Evolutionary conservation across 345 rosid genomes (phyloP).

Genomic region (Populus tremula): DNA sequence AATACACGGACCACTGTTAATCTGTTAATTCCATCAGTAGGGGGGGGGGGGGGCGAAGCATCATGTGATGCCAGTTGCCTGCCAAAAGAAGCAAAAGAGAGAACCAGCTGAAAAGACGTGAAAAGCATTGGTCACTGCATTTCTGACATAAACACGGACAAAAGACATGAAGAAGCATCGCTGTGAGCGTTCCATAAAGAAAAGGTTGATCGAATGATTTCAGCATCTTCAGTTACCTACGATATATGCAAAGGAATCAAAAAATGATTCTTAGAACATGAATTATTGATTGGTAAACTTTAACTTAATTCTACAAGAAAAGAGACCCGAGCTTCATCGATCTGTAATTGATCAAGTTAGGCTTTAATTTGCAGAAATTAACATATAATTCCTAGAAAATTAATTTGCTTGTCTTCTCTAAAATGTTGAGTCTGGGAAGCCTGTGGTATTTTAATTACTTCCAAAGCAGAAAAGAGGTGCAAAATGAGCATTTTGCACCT

Average conservation of each 20-base stretch:
- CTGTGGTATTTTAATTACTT: not conserved
- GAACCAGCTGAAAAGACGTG: too few relatives aligned
- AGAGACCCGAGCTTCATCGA: not conserved
- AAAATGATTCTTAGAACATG: not conserved
- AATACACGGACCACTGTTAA: too few relatives aligned
- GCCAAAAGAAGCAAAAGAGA: too few relatives aligned
- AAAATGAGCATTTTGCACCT: not conserved
- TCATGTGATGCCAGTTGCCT: too few relatives aligned
- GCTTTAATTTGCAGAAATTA: not conserved
- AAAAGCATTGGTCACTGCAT: too few relatives aligned
- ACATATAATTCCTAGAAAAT: too few relatives aligned
- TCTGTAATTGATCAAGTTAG: not conserved
- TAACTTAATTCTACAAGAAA: not conserved
- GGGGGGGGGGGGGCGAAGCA: too few relatives aligned
- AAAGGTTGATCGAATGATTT: too few relatives aligned
- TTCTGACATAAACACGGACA: too few relatives aligned
- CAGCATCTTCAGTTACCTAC: not conserved
- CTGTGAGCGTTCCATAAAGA: too few relatives aligned
- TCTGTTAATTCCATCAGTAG: too few relatives aligned
- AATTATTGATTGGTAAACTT: not conserved
- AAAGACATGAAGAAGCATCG: too few relatives aligned
- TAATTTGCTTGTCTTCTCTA: not conserved
- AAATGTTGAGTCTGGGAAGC: not conserved
- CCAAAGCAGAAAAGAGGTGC: not conserved
- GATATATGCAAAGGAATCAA: not conserved